Conservation (phyloP, 148 eudicot genomes). For the Rhododendron ovatum region DNA sequence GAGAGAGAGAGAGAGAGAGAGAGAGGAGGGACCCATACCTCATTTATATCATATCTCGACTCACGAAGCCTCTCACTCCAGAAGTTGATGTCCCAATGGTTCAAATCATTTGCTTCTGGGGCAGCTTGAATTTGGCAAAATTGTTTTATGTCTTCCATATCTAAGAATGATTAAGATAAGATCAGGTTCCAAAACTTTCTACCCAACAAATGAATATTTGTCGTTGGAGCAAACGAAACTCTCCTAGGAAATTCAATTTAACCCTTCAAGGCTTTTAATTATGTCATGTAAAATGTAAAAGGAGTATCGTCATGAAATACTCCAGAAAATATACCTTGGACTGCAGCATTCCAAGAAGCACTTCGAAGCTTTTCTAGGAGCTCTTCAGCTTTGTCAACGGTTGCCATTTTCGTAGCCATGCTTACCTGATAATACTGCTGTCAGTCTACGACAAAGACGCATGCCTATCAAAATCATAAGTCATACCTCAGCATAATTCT, state of each 20-base stretch:
- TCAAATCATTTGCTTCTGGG: constrained; percentile 69
- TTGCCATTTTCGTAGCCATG: constrained; percentile 99
- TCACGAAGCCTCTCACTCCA: constrained; percentile 99
- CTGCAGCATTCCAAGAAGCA: constrained; percentile 95
- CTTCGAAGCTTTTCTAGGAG: constrained; percentile 85
- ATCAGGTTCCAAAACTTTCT: background rate
- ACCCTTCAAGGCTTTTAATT: background rate
- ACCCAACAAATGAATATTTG: background rate
- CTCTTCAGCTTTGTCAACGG: constrained; percentile 84
- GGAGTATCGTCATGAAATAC: background rate
- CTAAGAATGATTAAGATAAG: constrained; percentile 20
- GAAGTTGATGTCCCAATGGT: constrained; percentile 76
- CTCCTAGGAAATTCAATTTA: background rate
- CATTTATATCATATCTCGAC: constrained; percentile 88
- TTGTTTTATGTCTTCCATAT: constrained; percentile 76
- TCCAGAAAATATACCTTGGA: constrained; percentile 53
- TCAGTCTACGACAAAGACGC: background rate
- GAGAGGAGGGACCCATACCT: constrained; percentile 38
- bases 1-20: background rate
- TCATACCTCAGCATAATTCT: constrained; percentile 89
- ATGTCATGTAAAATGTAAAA: background rate
- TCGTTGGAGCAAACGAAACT: background rate
- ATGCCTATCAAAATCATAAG: background rate
- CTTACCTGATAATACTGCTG: constrained; percentile 61
- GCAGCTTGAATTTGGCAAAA: constrained; percentile 78